These are phyloP conservation scores for Xylariaceae sp. DNA, from an alignment of 2,329 filamentous ascomycete genomes.

Conservation along the genomic window DNA sequence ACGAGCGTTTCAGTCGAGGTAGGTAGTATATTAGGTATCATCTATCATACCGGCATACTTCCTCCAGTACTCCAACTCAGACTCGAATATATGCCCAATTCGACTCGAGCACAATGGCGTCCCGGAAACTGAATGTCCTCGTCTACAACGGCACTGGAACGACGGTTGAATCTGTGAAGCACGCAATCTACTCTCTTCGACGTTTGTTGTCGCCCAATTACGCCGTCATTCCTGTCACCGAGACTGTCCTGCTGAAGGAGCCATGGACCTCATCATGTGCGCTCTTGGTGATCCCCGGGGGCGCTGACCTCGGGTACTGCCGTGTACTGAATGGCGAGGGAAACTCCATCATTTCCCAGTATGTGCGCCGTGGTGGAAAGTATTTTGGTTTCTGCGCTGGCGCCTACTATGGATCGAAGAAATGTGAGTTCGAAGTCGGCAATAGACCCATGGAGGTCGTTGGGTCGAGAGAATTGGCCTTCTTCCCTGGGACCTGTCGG, in stretches of 20 bases:
- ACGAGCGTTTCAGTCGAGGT: neutral
- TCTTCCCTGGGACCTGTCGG: slow-evolving; percentile 81
- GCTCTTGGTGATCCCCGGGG: slow-evolving; percentile 85
- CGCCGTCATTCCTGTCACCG: slow-evolving; percentile 80
- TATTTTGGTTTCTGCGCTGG: slow-evolving; percentile 94
- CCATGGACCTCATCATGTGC: slow-evolving; percentile 86
- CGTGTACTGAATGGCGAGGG: slow-evolving; percentile 80
- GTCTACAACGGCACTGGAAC: slow-evolving; percentile 91
- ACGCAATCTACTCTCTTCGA: slow-evolving; percentile 81
- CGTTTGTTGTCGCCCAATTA: slow-evolving; percentile 85
- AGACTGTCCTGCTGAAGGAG: slow-evolving; percentile 76
- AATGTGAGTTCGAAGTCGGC: slow-evolving; percentile 89
- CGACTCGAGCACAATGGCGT: slow-evolving; percentile 47
- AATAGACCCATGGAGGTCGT: slow-evolving; percentile 77
- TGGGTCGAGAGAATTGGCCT: slow-evolving; percentile 75
- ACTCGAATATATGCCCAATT: slow-evolving; percentile 1
- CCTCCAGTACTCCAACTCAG: slow-evolving; percentile 1
- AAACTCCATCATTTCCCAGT: slow-evolving; percentile 78
- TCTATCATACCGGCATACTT: neutral
- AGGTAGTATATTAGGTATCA: neutral
- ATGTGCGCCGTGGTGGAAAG: slow-evolving; percentile 74
- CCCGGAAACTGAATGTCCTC: slow-evolving; percentile 77
- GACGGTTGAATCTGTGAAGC: slow-evolving; percentile 80
- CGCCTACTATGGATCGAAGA: slow-evolving; percentile 77
- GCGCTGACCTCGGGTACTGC: slow-evolving; percentile 90